Base-by-base conservation (phyloP, 2,329 filamentous ascomycete species). In the Ascochyta viciae-villosae region DNA sequence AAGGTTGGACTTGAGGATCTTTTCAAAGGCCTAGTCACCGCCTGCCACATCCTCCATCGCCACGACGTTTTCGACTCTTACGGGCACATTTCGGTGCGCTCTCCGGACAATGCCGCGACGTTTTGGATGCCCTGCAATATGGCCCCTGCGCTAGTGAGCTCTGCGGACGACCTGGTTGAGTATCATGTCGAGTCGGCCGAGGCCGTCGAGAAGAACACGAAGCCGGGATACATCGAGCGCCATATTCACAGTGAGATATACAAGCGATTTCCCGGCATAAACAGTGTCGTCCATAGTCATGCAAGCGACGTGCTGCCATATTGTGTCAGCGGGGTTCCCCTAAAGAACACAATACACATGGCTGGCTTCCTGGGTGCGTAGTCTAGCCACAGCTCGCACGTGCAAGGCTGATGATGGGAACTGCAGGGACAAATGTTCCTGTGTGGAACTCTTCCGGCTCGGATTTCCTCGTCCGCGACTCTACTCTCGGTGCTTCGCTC, bases 1-100 rank as follows among this genome's bases (percentile, higher is more conserved):
- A 75, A 74, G 59, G 60, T 76, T 9, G 72, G 71, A 31, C 68
- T 75, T 62, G 71, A 74, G 54, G 68, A 74, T 48, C 68, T 76
- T 24, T 76, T 74, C 64, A 69, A 64, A 38, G 69, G 71, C 33
- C 70, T 82, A 31, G 78, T 83, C 22, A 75, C 74, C 4, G 81
- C 78, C 34, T 77, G 76, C 55, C 82, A 84, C 64, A 84, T 85
- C 46, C 78, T 85, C 1, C 80, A 84, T 66, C 66, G 81, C 51
- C 74, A 84, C 44, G 74, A 74, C 42, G 75, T 85, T 7, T 65
- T 86, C 33, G 83, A 85, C 54, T 82, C 80, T 0, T 85, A 82
- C 62, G 82, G 83, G 16, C 83, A 86, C 60, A 73, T 86, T 12
- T 84, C 82, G 2, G 74, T 83, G 19, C 77, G 83, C 6, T 78